Conservation (phyloP, 345 rosid genomes). For the Lepidium didymum region DNA sequence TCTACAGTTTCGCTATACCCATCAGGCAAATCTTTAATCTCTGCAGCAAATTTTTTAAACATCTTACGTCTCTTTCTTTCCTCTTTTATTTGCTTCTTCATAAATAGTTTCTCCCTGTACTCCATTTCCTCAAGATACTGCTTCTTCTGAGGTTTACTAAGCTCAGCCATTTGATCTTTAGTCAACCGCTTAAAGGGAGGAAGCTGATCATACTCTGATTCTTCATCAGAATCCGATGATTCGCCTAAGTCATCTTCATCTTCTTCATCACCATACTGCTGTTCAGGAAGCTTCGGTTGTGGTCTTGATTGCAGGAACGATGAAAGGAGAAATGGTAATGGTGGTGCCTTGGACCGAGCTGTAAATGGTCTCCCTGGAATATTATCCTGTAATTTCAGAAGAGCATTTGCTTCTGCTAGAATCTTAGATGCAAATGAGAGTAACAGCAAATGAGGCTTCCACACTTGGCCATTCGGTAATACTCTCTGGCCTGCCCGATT, state of each 20-base stretch:
- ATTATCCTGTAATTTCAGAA: constrained; percentile 81
- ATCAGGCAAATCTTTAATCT: constrained; percentile 47
- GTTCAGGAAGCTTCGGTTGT: constrained; percentile 82
- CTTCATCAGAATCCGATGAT: constrained; percentile 80
- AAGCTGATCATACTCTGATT: constrained; percentile 68
- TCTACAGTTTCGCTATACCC: constrained; percentile 49
- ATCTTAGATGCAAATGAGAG: constrained; percentile 99
- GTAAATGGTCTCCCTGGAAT: constrained; percentile 76
- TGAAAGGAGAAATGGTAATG: constrained; percentile 83
- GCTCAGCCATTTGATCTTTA: constrained; percentile 62
- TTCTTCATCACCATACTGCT: constrained; percentile 81
- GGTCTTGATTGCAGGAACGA: constrained; percentile 93
- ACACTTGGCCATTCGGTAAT: constrained; percentile 97
- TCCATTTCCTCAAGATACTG: constrained; percentile 87
- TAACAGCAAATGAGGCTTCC: constrained; percentile 96
- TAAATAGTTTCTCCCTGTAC: constrained; percentile 75
- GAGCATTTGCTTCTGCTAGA: constrained; percentile 85
- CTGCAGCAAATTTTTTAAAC: constrained; percentile 70
- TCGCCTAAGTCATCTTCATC: constrained; percentile 70
- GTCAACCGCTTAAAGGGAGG: constrained; percentile 84
- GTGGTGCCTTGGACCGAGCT: constrained; percentile 69
- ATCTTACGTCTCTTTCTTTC: constrained; percentile 67
- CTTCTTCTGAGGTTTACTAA: constrained; percentile 70
- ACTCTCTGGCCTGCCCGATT: constrained; percentile 98
- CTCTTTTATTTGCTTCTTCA: constrained; percentile 89